A percentile compares a stretch with the other conserved stretches of the same genome.
Evolutionary conservation across 148 eudicot species (phyloP).

Genomic region (Gaultheria prostrata): DNA sequence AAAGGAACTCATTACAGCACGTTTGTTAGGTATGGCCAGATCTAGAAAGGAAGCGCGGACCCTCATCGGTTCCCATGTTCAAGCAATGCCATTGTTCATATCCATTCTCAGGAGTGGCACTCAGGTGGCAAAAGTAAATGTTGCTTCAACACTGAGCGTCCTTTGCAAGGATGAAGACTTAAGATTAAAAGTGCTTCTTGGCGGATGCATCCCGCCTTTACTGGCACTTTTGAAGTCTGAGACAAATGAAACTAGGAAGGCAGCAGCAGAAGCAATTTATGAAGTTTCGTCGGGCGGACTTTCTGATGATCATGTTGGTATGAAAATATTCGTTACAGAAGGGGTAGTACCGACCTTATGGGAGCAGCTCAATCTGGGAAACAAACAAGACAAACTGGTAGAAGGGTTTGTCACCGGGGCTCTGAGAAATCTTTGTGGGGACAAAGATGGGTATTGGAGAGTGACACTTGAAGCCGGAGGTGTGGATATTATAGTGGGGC

Average conservation of each 20-base stretch:
- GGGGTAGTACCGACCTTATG: constrained; percentile 79
- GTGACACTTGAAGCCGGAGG: constrained; percentile 80
- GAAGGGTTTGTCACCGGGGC: constrained; percentile 85
- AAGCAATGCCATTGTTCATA: constrained; percentile 80
- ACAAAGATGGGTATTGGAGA: constrained; percentile 77
- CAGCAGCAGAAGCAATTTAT: constrained; percentile 73
- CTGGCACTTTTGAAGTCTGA: constrained; percentile 75
- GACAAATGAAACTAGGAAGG: constrained; percentile 58
- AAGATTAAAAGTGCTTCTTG: constrained; percentile 70
- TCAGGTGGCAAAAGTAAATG: constrained; percentile 58
- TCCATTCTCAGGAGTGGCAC: constrained; percentile 71
- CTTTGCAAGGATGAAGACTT: constrained; percentile 69
- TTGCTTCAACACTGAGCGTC: constrained; percentile 53
- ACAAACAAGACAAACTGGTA: constrained; percentile 61
- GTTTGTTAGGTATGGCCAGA: constrained; percentile 57
- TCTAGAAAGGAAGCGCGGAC: constrained; percentile 53
- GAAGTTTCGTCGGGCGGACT: constrained; percentile 76
- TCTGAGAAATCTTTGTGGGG: constrained; percentile 76
- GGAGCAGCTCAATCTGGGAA: constrained; percentile 61
- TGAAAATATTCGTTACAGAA: constrained; percentile 76
- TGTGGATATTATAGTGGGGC: constrained; percentile 67
- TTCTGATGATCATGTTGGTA: constrained; percentile 70
- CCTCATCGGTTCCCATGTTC: constrained; percentile 72
- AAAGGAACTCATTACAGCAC: constrained; percentile 69
- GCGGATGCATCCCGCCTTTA: constrained; percentile 76